A percentile compares a stretch with the other conserved stretches of the same genome.
phyloP scores from a whole-genome alignment of 352 stramenopile species.

The Phytophthora nicotianae region DNA sequence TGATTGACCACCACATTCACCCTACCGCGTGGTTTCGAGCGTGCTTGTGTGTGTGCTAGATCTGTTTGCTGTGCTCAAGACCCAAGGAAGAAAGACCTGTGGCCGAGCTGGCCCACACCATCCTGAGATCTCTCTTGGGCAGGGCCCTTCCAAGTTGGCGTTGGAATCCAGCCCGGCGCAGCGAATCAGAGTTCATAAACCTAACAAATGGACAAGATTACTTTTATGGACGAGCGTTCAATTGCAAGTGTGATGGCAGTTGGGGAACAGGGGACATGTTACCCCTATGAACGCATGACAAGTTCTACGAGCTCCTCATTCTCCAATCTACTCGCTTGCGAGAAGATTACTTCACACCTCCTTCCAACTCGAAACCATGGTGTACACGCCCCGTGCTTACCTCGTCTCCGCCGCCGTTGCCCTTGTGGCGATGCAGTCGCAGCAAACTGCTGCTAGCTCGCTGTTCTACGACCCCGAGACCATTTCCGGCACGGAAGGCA shows the following conservation, averaged over 20 bases:
- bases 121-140: conserved; percentile 21
- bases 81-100: conserved; percentile 2
- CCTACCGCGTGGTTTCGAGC: not conserved
- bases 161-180: conserved; percentile 10
- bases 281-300: not conserved
- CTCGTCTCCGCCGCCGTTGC: conserved; percentile 27
- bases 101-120: conserved; percentile 5
- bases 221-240: not conserved
- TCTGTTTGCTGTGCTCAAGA: not conserved
- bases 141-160: conserved; percentile 4
- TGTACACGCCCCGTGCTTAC: conserved; percentile 30
- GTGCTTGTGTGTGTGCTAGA: not conserved
- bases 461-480: conserved; percentile 20
- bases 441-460: conserved; percentile 20
- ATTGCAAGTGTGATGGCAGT: not conserved
- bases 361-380: conserved; percentile 29
- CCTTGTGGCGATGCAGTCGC: conserved; percentile 25
- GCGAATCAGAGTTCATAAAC: conserved; percentile 15
- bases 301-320: conserved; percentile 12
- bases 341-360: conserved; percentile 28
- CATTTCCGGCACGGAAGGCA: conserved; percentile 1
- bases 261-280: not conserved
- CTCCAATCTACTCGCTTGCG: conserved; percentile 29
- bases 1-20: too few relatives aligned
- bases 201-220: conserved; percentile 17